phyloP scores from a whole-genome alignment of 2,329 filamentous ascomycete species.

The Macrophomina pseudophaseolina region DNA sequence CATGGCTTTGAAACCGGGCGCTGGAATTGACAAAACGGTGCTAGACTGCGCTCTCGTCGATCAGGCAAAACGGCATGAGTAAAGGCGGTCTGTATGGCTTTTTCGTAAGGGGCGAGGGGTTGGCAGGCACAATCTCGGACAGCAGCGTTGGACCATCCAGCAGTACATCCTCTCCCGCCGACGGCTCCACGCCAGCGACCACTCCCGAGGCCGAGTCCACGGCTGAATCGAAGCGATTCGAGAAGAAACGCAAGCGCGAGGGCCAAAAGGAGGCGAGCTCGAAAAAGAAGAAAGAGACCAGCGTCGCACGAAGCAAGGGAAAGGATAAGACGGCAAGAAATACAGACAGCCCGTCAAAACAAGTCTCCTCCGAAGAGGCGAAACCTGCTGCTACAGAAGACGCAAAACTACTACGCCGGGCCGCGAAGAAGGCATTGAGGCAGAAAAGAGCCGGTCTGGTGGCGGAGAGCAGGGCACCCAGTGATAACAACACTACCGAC shows the following conservation, averaged over 20 bases:
- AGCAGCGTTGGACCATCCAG: neutral
- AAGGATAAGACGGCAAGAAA: constrained; percentile 25
- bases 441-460: constrained; percentile 14
- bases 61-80: constrained; percentile 53
- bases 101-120: constrained; percentile 81
- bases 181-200: constrained; percentile 28
- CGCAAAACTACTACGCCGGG: constrained; percentile 28
- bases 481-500: constrained; percentile 26
- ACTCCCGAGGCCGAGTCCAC: constrained; percentile 10
- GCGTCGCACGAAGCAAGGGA: constrained; percentile 5
- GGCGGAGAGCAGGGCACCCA: constrained; percentile 19
- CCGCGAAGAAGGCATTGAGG: constrained; percentile 28
- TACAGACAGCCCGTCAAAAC: constrained; percentile 27
- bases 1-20: neutral
- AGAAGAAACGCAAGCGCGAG: constrained; percentile 38
- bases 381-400: constrained; percentile 29
- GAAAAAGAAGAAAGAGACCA: constrained; percentile 31
- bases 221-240: neutral
- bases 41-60: constrained; percentile 60
- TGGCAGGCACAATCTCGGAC: constrained; percentile 70
- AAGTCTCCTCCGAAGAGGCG: constrained; percentile 28
- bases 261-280: constrained; percentile 26
- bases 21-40: constrained; percentile 31
- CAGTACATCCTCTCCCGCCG: constrained; percentile 22
- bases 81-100: constrained; percentile 73